Conservation (phyloP, 352 stramenopile species). For the Pythium vanterpoolii region DNA sequence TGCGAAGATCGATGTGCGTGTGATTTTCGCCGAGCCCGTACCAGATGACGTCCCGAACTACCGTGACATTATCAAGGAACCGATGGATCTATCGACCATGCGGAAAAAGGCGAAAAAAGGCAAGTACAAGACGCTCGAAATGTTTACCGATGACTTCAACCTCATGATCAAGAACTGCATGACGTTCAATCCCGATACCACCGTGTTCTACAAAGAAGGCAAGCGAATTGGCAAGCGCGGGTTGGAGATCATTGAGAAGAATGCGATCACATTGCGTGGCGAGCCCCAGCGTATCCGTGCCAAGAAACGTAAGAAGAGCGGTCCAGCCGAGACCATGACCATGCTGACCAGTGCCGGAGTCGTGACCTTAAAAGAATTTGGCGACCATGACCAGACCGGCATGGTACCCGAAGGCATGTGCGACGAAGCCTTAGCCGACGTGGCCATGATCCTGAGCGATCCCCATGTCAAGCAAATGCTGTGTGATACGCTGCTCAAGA, state of each 20-base stretch:
- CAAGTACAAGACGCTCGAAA: constrained; percentile 83
- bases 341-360: constrained; percentile 73
- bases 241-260: constrained; percentile 73
- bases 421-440: constrained; percentile 70
- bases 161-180: constrained; percentile 88
- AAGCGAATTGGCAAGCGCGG: constrained; percentile 84
- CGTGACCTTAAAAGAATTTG: constrained; percentile 63
- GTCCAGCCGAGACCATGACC: constrained; percentile 52
- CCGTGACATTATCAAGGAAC: constrained; percentile 76
- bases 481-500: constrained; percentile 71
- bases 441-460: constrained; percentile 73
- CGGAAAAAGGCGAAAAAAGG: constrained; percentile 67
- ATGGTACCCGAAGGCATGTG: constrained; percentile 84
- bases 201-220: constrained; percentile 87
- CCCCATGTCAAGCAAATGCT: constrained; percentile 77
- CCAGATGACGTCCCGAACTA: constrained; percentile 84
- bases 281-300: constrained; percentile 71
- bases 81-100: constrained; percentile 87
- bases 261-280: constrained; percentile 51
- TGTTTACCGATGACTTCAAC: constrained; percentile 76
- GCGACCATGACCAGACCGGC: constrained; percentile 68
- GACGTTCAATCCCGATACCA: constrained; percentile 83
- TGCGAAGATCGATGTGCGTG: constrained; percentile 58
- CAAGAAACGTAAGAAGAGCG: constrained; percentile 74
- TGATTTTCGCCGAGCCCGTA: constrained; percentile 85